Evolutionary conservation across 106 monocot species (phyloP).

Genomic region (Dioscorea zingiberensis): DNA sequence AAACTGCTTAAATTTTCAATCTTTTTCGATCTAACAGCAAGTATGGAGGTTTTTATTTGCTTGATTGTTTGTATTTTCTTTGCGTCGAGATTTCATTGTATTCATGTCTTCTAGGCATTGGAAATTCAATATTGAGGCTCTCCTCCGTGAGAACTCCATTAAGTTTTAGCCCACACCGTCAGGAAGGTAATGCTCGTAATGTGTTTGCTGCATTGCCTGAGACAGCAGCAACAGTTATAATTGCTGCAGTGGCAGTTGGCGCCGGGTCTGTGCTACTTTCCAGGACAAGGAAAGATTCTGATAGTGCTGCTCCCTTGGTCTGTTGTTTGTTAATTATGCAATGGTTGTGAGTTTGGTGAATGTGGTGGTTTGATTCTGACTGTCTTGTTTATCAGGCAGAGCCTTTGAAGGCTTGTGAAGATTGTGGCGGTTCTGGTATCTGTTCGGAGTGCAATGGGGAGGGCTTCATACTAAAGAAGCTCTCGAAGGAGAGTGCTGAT

Average conservation of each 20-base stretch:
- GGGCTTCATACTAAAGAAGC: slow-evolving; percentile 78
- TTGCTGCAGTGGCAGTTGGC: slow-evolving; percentile 58
- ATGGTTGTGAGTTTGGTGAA: background rate
- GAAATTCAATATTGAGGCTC: slow-evolving; percentile 17
- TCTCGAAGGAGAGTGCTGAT: slow-evolving; percentile 65
- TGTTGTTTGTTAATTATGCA: no score
- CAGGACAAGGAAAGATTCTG: slow-evolving; percentile 42
- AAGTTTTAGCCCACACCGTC: slow-evolving; percentile 1
- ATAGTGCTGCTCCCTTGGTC: background rate
- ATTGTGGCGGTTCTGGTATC: slow-evolving; percentile 86
- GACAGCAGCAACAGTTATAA: slow-evolving; percentile 49
- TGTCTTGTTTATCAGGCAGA: slow-evolving; percentile 33
- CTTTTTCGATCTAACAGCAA: no score
- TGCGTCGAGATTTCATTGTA: background rate
- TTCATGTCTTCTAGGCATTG: slow-evolving; percentile 13
- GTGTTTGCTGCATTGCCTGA: slow-evolving; percentile 53
- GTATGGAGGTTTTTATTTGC: no score
- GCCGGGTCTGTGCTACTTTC: slow-evolving; percentile 52
- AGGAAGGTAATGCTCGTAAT: slow-evolving; percentile 6
- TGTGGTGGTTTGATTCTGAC: slow-evolving; percentile 7
- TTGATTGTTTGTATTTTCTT: no score
- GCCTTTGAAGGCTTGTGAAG: slow-evolving; percentile 46
- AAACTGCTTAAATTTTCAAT: no score
- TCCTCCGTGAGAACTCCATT: background rate
- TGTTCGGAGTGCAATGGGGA: slow-evolving; percentile 86